These are phyloP conservation scores for Amaranthus cruentus DNA, from an alignment of 148 eudicot species.

Conservation along the genomic window DNA sequence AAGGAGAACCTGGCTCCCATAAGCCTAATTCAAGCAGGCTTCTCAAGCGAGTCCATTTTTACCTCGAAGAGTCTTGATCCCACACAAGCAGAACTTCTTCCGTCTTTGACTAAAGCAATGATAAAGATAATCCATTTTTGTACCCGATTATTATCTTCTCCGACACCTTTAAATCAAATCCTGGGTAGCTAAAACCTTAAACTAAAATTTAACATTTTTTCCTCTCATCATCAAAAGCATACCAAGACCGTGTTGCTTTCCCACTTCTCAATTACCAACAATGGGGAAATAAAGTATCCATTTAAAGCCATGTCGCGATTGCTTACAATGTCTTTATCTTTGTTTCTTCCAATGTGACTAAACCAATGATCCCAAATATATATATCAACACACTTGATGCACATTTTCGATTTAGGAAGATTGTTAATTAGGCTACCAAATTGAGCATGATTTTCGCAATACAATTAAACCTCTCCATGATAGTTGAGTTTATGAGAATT, in stretches of 20 bases:
- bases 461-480: neutral
- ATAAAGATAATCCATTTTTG: neutral
- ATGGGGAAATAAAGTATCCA: neutral
- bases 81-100: conserved; percentile 15
- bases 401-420: neutral
- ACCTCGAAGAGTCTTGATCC: neutral
- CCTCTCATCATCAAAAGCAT: conserved; percentile 6
- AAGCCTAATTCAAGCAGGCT: neutral
- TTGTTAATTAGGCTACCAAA: neutral
- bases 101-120: neutral
- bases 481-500: neutral
- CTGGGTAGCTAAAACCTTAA: conserved; percentile 6
- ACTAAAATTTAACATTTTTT: neutral
- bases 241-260: conserved; percentile 13
- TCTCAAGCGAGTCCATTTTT: neutral
- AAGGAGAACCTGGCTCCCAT: conserved; percentile 7
- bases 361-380: neutral
- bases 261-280: conserved; percentile 13
- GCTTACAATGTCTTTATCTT: conserved; percentile 4
- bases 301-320: neutral
- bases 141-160: neutral
- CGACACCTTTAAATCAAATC: conserved; percentile 3
- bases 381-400: neutral
- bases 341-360: conserved; percentile 9
- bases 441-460: neutral